Conservation (phyloP, 305 asterid species). For the Rubia peregrina region DNA sequence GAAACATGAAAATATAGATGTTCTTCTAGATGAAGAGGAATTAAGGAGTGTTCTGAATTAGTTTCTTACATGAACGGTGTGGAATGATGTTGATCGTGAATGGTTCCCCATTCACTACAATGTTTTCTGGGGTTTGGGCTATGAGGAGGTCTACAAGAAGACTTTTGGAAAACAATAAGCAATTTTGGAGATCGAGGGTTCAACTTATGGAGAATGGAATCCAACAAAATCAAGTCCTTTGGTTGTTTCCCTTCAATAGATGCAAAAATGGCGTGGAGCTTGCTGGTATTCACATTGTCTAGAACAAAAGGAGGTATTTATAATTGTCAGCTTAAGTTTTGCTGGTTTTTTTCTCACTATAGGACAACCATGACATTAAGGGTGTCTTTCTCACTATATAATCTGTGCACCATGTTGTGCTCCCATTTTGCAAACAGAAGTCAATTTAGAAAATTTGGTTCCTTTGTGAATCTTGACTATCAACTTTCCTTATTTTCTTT, state of each 20-base stretch:
- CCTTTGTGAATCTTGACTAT: no score
- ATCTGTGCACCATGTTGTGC: no score
- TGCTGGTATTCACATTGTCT: constrained; percentile 15
- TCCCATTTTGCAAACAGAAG: no score
- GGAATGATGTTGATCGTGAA: constrained; percentile 24
- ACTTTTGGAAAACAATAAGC: constrained; percentile 46
- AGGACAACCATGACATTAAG: no score
- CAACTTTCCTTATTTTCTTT: no score
- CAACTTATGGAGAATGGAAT: constrained; percentile 71
- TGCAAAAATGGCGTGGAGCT: constrained; percentile 18
- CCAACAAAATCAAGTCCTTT: constrained; percentile 1
- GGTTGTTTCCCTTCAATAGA: no score
- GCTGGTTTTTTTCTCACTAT: no score
- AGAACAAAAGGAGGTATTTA: no score
- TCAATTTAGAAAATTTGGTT: no score
- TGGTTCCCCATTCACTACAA: constrained; percentile 79
- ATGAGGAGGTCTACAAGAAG: constrained; percentile 38
- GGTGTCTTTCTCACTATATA: no score
- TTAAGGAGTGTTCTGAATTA: constrained; percentile 39
- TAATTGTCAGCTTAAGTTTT: no score
- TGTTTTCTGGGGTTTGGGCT: constrained; percentile 50
- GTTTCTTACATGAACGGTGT: constrained; percentile 59
- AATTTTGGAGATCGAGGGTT: constrained; percentile 70
- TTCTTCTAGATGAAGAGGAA: constrained; percentile 45
- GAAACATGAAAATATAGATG: constrained; percentile 45